These are phyloP conservation scores for Paramecium primaurelia DNA, from an alignment of 73 alveolate genomes.

Conservation along the genomic window DNA sequence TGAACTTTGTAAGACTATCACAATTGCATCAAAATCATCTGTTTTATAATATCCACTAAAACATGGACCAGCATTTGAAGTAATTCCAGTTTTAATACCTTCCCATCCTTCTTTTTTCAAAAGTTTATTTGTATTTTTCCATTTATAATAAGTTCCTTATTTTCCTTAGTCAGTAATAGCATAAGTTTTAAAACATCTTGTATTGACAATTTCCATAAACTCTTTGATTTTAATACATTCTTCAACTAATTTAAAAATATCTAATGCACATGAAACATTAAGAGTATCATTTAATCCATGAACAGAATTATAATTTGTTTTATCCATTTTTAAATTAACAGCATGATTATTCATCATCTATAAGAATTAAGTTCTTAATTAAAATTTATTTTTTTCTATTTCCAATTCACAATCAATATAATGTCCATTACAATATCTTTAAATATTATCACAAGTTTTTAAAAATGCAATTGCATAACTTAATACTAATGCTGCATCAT, in stretches of 20 bases:
- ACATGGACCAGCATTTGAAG: slow-evolving; percentile 90
- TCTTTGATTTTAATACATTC: slow-evolving; percentile 20
- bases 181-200: slow-evolving; percentile 62
- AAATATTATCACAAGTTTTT: slow-evolving; percentile 16
- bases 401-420: background rate
- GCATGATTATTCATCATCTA: slow-evolving; percentile 69
- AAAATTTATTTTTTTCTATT: slow-evolving; percentile 2
- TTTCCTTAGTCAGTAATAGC: slow-evolving; percentile 17
- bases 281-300: slow-evolving; percentile 67
- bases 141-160: slow-evolving; percentile 60
- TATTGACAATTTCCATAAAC: slow-evolving; percentile 66
- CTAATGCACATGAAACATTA: slow-evolving; percentile 45
- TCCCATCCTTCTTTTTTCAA: slow-evolving; percentile 68
- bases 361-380: slow-evolving; percentile 38
- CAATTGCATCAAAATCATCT: slow-evolving; percentile 69
- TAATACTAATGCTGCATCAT: slow-evolving; percentile 78
- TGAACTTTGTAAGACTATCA: slow-evolving; percentile 74
- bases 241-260: slow-evolving; percentile 29
- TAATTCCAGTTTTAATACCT: slow-evolving; percentile 86
- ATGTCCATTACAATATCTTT: background rate
- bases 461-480: slow-evolving; percentile 56
- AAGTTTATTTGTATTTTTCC: slow-evolving; percentile 80
- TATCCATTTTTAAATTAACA: slow-evolving; percentile 53
- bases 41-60: slow-evolving; percentile 58
- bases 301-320: slow-evolving; percentile 64